A percentile compares a stretch with the other conserved stretches of the same genome.
These are phyloP conservation scores for Saksenaea oblongispora DNA, from an alignment of 371 early-diverging fungal species.

Conservation along the genomic window DNA sequence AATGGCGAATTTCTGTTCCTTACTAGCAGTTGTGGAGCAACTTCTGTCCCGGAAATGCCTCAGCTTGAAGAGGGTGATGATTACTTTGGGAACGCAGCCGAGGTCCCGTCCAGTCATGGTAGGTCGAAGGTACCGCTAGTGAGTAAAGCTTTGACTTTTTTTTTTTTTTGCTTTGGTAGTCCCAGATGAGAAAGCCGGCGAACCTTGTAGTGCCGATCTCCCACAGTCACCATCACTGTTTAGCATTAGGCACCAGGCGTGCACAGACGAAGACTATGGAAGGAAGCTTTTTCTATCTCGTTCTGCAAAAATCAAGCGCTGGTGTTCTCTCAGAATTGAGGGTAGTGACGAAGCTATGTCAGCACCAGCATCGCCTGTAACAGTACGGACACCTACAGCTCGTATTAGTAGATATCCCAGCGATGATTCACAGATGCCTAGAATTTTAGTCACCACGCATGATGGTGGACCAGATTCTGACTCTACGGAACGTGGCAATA, in stretches of 20 bases:
- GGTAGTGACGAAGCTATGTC: constrained; percentile 4
- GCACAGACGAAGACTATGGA: constrained; percentile 26
- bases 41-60: constrained; percentile 7
- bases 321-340: constrained; percentile 26
- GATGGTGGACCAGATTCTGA: constrained; percentile 6
- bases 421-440: constrained; percentile 35
- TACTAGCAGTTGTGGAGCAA: background rate
- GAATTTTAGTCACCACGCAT: constrained; percentile 34
- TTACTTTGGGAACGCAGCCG: background rate
- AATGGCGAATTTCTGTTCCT: background rate
- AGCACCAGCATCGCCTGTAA: constrained; percentile 10
- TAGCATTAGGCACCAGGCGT: background rate
- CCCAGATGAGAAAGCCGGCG: background rate
- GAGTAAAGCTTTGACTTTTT: background rate
- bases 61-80: background rate
- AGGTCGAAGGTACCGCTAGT: background rate
- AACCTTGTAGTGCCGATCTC: background rate
- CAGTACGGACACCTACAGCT: constrained; percentile 9
- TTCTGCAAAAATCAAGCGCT: constrained; percentile 44
- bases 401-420: constrained; percentile 13
- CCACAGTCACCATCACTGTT: constrained; percentile 7
- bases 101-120: background rate
- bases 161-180: background rate
- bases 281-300: constrained; percentile 43
- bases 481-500: background rate